Evolutionary conservation across 257 asterid species (phyloP).

Genomic region (Gentiana macrophylla): DNA sequence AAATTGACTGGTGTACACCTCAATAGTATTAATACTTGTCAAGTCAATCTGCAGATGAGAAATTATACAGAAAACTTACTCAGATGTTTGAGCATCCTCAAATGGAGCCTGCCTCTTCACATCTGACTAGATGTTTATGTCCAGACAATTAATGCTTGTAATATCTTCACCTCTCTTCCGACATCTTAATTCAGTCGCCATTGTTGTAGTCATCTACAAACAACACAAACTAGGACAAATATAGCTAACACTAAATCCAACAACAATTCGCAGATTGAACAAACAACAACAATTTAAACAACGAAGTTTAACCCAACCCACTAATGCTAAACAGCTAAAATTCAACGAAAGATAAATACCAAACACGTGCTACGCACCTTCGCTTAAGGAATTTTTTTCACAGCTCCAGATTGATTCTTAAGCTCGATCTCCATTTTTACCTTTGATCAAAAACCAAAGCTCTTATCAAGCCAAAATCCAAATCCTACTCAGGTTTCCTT

Average conservation of each 20-base stretch:
- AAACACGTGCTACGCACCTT: conserved; percentile 60
- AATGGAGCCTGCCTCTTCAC: conserved; percentile 42
- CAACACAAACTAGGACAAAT: conserved; percentile 3
- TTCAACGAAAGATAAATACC: background rate
- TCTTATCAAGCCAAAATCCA: conserved; percentile 56
- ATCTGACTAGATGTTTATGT: conserved; percentile 56
- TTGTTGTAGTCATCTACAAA: conserved; percentile 89
- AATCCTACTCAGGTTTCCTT: conserved; percentile 30
- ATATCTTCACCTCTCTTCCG: conserved; percentile 79
- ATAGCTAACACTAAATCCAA: too few relatives aligned
- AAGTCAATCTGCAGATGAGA: too few relatives aligned
- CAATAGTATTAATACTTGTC: too few relatives aligned
- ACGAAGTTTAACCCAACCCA: too few relatives aligned
- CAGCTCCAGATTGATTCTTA: conserved; percentile 84
- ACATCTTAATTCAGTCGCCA: conserved; percentile 67
- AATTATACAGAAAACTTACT: conserved; percentile 30
- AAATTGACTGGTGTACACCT: too few relatives aligned
- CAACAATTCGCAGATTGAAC: too few relatives aligned
- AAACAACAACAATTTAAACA: too few relatives aligned
- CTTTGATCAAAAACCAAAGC: conserved; percentile 80
- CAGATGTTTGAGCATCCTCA: conserved; percentile 65
- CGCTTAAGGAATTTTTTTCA: conserved; percentile 88
- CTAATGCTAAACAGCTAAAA: too few relatives aligned
- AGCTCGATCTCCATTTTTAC: conserved; percentile 65
- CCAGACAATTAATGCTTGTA: conserved; percentile 61